Base-by-base conservation (phyloP, 2,329 filamentous ascomycete genomes). In the Neocucurbitaria cava region DNA sequence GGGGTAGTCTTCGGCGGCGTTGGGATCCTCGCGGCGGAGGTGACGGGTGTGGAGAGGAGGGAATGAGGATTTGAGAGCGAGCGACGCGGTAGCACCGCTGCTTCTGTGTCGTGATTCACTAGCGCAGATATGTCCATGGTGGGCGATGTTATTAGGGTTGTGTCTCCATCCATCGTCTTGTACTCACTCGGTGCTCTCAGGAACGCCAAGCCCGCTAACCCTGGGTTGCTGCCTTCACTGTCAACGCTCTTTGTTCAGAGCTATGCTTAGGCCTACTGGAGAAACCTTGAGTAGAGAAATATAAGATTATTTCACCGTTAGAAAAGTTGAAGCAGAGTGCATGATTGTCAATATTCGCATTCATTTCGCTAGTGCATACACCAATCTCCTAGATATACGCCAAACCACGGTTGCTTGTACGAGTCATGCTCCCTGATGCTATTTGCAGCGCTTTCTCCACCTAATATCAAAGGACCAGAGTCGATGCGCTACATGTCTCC, bases 71-170 rank as follows among this genome's bases (percentile, higher is more conserved):
- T 64, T 17, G 72, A 73, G 50, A 66, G 59, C 33, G 71, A 70
- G 42, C 69, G 67, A 55, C 71, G 72, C 49, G 68, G 69, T 62
- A 62, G 58, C 59, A 65, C 67, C 56, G 64, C 56, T 56, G 59
- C 64, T 50, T 71, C 62, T 42, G 64, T 61, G 59, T 66, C 66
- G 48, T 71, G 69, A 54, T 73, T 72, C 46, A 75, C 68, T 63
- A 75, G 68, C 46, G 65, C 65, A 54, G 68, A 66, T 63, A 75
- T 70, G 56, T 75, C 68, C 72, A 75, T 75, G 52, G 61, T 70
- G 60, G 62, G 62, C 63, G 54, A 59, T 70, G 59, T 58, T 65
- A 59, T 58, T 65, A 59, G 59, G 50, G 47, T 58, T 56, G 60
- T 65, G 59, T 56, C 56, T 58, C 52, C 61, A 59, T 62, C 46